Base-by-base conservation (phyloP, 345 rosid genomes). In the Gossypium bickii region DNA sequence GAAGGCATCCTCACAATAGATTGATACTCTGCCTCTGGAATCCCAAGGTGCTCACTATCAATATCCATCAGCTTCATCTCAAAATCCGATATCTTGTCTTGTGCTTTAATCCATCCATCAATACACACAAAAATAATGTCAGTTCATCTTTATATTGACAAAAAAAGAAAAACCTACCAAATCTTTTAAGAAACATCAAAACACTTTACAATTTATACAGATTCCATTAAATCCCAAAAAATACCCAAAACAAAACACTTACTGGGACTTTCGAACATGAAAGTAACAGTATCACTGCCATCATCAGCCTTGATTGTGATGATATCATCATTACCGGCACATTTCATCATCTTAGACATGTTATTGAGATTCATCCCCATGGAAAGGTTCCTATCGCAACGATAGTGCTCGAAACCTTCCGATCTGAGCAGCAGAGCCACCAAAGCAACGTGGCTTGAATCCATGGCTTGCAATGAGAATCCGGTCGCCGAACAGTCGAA, bases 61-160 rank as follows among this genome's bases (percentile, higher is more conserved):
- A 95, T 91, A 85, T 93, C 98, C 99, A 93, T 95, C 81, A 95
- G 82, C 75, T 92, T 95, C 99, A 95, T 93, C 88, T 95, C 99
- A 76, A 93, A 95, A 57, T 95, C 99, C 0, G 99, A 87, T 65
- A 95, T 95, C 79, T 89, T 95, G 79, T 95, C 99, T 80, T 95
- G 99, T 0, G 97, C 98, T 95, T 72, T 77, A 78, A 71, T 34
- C 55, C 76, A 73, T 74, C 8, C 8, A 72, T 18, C 7, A n/a
- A 55, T 29, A 9, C 29, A 69, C 4, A 17, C 43, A 11, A 2
- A 61, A n/a, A 41, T 47, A 48, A 52, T 7, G 58, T 61, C 65
- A 71, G 52, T 67, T 18, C 16, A 59, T 41, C 24, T 51, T 2
- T 13, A 1, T 34, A 34, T 5, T 34, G 41, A 34, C 20, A 53